Evolutionary conservation across 2,329 filamentous ascomycete species (phyloP).

Genomic region (Botrytis deweyae): DNA sequence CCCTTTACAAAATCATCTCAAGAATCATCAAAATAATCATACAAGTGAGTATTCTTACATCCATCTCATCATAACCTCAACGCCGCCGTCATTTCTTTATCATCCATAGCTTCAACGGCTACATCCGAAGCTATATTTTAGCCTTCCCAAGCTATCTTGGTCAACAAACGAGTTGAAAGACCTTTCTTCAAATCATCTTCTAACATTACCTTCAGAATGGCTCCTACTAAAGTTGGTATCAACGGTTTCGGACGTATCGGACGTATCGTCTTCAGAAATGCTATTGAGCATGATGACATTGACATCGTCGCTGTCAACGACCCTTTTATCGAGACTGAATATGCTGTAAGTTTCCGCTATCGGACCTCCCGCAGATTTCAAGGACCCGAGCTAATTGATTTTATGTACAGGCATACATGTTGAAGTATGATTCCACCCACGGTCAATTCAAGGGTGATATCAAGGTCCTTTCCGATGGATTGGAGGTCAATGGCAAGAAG

Average conservation of each 20-base stretch:
- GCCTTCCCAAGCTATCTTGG: conserved; percentile 15
- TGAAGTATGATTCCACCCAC: conserved; percentile 99
- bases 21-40: conserved; percentile 19
- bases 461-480: conserved; percentile 63
- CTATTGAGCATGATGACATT: conserved; percentile 84
- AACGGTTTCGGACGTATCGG: conserved; percentile 99
- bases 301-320: conserved; percentile 97
- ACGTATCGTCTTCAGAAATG: conserved; percentile 98
- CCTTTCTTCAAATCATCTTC: conserved; percentile 24
- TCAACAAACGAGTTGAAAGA: conserved; percentile 24
- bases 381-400: conserved; percentile 26
- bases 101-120: not conserved
- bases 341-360: conserved; percentile 72
- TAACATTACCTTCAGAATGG: conserved; percentile 44
- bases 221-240: conserved; percentile 79
- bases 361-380: conserved; percentile 13
- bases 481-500: conserved; percentile 90
- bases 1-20: conserved; percentile 18
- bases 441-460: conserved; percentile 94
- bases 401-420: conserved; percentile 82
- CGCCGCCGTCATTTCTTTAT: not conserved
- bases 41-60: conserved; percentile 28
- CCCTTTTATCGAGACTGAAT: conserved; percentile 97
- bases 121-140: conserved; percentile 3
- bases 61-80: not conserved